A percentile compares a stretch with the other conserved stretches of the same genome.
phyloP scores from a whole-genome alignment of 495 filamentous ascomycete species.

The Penicillium odoratum region DNA sequence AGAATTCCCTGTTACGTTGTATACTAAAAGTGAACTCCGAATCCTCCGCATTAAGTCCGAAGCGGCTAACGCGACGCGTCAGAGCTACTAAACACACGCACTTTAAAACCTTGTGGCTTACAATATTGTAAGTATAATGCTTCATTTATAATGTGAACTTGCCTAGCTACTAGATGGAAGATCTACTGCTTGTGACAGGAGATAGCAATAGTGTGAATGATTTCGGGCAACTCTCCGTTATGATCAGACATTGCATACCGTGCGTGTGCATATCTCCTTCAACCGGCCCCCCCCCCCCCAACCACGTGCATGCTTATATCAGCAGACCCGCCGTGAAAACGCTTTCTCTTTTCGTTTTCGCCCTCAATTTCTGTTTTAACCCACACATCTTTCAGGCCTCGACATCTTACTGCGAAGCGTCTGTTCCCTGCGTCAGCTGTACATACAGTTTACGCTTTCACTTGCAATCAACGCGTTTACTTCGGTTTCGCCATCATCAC shows the following conservation, averaged over 20 bases:
- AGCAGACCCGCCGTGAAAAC: slow-evolving; percentile 16
- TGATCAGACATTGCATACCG: no score
- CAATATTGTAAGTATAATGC: no score
- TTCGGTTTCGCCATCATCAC: slow-evolving; percentile 31
- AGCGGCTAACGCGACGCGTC: no score
- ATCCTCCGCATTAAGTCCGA: not conserved
- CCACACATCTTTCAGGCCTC: slow-evolving; percentile 20
- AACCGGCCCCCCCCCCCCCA: slow-evolving; percentile 8
- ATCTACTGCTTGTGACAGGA: no score
- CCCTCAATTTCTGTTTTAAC: slow-evolving; percentile 10
- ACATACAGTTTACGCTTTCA: slow-evolving; percentile 20
- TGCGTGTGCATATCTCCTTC: not conserved
- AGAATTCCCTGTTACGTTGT: not conserved
- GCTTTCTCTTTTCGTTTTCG: slow-evolving; percentile 11
- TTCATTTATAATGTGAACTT: no score
- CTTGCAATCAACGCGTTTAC: slow-evolving; percentile 8
- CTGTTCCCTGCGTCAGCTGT: slow-evolving; percentile 25
- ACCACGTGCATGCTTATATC: slow-evolving; percentile 31
- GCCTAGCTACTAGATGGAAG: no score
- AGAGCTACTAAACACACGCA: no score
- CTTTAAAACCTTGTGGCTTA: no score
- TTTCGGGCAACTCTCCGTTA: no score
- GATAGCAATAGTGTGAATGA: no score
- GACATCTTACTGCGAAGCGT: slow-evolving; percentile 20
- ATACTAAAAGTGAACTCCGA: not conserved